A percentile compares a stretch with the other conserved stretches of the same genome.
Conservation (phyloP, 768 basidiomycete species). For the Lentinula lateritia region DNA sequence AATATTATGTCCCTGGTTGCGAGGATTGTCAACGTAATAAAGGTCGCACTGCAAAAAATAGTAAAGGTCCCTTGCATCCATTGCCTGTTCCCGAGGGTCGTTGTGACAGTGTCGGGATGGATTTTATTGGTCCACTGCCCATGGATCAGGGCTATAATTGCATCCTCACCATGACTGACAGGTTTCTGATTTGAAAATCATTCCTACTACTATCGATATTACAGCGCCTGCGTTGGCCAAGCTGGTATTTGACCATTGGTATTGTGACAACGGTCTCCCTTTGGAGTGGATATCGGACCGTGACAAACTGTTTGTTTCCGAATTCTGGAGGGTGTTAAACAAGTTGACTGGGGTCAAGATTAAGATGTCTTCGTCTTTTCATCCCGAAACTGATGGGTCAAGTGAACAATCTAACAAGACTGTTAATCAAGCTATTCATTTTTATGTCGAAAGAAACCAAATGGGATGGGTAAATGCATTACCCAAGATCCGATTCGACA, state of each 20-base stretch:
- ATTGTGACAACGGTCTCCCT: conserved; percentile 22
- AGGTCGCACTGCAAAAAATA: conserved; percentile 5
- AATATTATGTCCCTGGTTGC: conserved; percentile 18
- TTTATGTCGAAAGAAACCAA: conserved; percentile 22
- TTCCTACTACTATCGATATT: conserved; percentile 8
- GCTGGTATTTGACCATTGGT: conserved; percentile 16
- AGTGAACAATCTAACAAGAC: conserved; percentile 24
- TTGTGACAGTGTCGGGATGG: conserved; percentile 6
- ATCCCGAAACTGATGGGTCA: conserved; percentile 29
- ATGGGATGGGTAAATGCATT: conserved; percentile 6
- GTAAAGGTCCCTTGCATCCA: neutral
- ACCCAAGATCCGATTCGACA: conserved; percentile 3
- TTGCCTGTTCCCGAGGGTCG: conserved; percentile 2
- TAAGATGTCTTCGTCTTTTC: conserved; percentile 26
- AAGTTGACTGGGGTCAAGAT: conserved; percentile 18
- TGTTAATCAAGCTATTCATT: conserved; percentile 18
- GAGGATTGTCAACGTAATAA: conserved; percentile 25
- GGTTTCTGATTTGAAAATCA: conserved; percentile 11
- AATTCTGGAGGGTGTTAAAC: conserved; percentile 22
- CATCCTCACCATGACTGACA: conserved; percentile 8
- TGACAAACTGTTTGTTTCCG: conserved; percentile 22
- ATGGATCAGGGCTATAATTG: conserved; percentile 17
- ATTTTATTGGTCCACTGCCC: conserved; percentile 17
- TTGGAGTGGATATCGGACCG: conserved; percentile 21
- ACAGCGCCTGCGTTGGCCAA: conserved; percentile 9